Evolutionary conservation across 2,329 filamentous ascomycete species (phyloP), one percentile per base, ranked within the genome.

Genomic region (Xylariaceae sp.): DNA sequence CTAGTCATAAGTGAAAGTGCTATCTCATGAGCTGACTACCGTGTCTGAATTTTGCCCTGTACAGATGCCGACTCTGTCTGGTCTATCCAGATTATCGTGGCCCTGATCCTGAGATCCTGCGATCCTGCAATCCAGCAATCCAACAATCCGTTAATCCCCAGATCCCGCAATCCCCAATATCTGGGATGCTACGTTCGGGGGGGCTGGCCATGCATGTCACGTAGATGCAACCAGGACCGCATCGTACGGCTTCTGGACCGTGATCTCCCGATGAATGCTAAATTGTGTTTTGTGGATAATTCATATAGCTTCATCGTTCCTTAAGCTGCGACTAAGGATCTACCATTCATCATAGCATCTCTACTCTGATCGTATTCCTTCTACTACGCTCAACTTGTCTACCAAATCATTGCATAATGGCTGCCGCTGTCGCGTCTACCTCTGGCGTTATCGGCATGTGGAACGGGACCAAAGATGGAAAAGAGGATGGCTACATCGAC

Each of bases 391-490:
- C 26, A 44, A 24, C 19, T 41, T 41, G 24, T 41, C 16, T 37
- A 3, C 16, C 4, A 31, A 48, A 9, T 37, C n/a, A 58, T 16
- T n/a, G 24, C 34, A 64, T 48, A 11, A 68, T 68, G 66, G 65
- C 65, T 61, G 61, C 65, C 57, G 58, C 64, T 49, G 65, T 65
- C 44, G 61, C 48, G 19, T 60, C 37, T 56, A 69, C 67, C 52
- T 61, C 65, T 28, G 67, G 65, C 58, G 49, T 63, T 34, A 66
- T 69, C 57, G 67, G 65, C 65, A 68, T 69, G 66, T 68, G 67
- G 67, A 67, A 67, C 36, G 65, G 67, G 6, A 68, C 67, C 24
- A 64, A 66, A 33, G 67, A 69, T 48, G 64, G 65, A 26, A 53
- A 48, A 11, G 53, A 54, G 14, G 64, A 67, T 9, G 67, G 66